Conservation (phyloP, 306 rosid species). For the Medicago lupulina region DNA sequence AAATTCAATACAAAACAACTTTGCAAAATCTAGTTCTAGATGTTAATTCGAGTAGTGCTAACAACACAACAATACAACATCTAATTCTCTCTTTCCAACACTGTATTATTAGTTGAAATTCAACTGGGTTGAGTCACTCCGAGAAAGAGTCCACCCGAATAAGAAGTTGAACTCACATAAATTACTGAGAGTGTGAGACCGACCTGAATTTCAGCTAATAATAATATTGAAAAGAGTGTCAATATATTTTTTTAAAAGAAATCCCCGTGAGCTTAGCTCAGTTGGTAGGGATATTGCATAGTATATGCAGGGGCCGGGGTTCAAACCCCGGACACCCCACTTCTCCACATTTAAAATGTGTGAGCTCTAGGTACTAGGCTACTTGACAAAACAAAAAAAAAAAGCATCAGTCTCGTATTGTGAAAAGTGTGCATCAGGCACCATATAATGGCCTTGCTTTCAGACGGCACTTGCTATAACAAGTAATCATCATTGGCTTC, state of each 20-base stretch:
- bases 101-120: neutral
- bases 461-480: slow-evolving; percentile 43
- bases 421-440: slow-evolving; percentile 33
- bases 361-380: too few species aligned
- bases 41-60: neutral
- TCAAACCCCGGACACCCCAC: too few species aligned
- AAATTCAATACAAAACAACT: neutral
- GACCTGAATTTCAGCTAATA: neutral
- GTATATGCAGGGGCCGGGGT: too few species aligned
- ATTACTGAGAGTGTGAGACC: neutral
- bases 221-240: neutral
- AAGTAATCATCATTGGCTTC: slow-evolving; percentile 36
- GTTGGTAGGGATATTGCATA: too few species aligned
- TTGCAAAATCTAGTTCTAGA: slow-evolving; percentile 17
- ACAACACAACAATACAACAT: neutral
- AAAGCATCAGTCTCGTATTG: slow-evolving; percentile 35
- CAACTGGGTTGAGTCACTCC: neutral
- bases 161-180: neutral
- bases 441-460: slow-evolving; percentile 2
- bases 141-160: neutral
- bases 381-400: too few species aligned
- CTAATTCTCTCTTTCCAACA: neutral
- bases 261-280: too few species aligned
- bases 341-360: too few species aligned
- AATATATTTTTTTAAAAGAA: neutral